These are phyloP conservation scores for Blechomonas ayalai DNA, from an alignment of 208 protist genomes.

Conservation along the genomic window DNA sequence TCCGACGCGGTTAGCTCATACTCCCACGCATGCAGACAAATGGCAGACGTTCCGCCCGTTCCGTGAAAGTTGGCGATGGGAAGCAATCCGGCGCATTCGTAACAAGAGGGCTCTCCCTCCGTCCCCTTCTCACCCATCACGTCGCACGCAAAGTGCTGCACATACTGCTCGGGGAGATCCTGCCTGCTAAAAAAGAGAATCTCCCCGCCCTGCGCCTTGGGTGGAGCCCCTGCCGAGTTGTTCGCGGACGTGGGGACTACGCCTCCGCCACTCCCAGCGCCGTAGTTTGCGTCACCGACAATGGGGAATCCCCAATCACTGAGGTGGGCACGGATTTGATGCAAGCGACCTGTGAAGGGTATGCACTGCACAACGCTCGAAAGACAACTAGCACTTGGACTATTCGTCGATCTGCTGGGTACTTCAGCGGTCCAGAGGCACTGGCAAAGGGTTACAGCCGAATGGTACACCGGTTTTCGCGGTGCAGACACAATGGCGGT, in stretches of 20 bases:
- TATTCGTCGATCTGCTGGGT: not conserved
- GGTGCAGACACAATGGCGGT: not conserved
- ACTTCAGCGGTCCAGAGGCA: constrained; percentile 3
- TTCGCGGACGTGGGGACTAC: not conserved
- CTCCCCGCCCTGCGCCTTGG: constrained; percentile 4
- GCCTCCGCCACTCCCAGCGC: not conserved
- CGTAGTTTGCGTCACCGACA: constrained; percentile 43
- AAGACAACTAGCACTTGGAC: not conserved
- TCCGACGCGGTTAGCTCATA: too few relatives aligned
- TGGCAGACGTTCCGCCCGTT: constrained; percentile 18
- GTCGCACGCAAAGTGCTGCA: too few relatives aligned
- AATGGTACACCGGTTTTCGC: constrained; percentile 6
- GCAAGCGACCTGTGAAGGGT: constrained; percentile 85
- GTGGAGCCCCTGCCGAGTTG: constrained; percentile 5
- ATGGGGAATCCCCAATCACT: constrained; percentile 71
- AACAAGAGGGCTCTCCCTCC: constrained; percentile 43
- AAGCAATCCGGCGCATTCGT: constrained; percentile 54
- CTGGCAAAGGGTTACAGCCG: constrained; percentile 32
- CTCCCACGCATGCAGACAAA: constrained; percentile 65
- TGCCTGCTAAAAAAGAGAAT: too few relatives aligned
- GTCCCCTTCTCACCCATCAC: too few relatives aligned
- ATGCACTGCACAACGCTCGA: constrained; percentile 66
- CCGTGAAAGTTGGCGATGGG: constrained; percentile 35
- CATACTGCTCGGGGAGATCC: too few relatives aligned
- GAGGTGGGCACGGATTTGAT: constrained; percentile 90